Conservation (phyloP, 352 stramenopile species). For the Pythium periplocum region DNA sequence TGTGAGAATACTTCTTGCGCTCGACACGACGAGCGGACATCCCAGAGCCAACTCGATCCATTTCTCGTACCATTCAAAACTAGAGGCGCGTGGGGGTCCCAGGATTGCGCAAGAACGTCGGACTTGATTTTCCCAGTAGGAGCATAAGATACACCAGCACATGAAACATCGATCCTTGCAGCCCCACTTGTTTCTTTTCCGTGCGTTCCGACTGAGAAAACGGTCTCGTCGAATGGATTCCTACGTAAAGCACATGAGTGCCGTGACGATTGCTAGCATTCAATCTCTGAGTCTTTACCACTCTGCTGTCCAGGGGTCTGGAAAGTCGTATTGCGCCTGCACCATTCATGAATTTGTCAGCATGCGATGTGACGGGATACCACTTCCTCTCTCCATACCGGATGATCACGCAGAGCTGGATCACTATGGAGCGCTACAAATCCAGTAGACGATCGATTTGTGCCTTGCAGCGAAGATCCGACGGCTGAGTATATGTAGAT, state of each 20-base stretch:
- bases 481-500: not conserved
- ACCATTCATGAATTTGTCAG: too few relatives aligned
- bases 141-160: slow-evolving; percentile 3
- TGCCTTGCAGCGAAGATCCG: not conserved
- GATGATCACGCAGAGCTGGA: not conserved
- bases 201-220: not conserved
- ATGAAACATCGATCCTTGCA: not conserved
- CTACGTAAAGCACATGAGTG: not conserved
- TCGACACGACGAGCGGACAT: slow-evolving; percentile 23
- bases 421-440: slow-evolving; percentile 1
- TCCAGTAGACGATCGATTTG: not conserved
- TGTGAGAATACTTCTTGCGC: slow-evolving; percentile 4
- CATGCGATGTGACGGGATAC: too few relatives aligned
- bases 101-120: slow-evolving; percentile 41
- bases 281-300: slow-evolving; percentile 9
- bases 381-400: not conserved
- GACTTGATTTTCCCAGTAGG: slow-evolving; percentile 26
- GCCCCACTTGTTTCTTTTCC: not conserved
- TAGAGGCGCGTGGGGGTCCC: slow-evolving; percentile 14
- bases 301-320: slow-evolving; percentile 7
- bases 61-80: slow-evolving; percentile 46
- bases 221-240: slow-evolving; percentile 1
- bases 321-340: too few relatives aligned
- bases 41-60: slow-evolving; percentile 45
- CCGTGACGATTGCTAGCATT: slow-evolving; percentile 2